phyloP scores from a whole-genome alignment of 2,329 filamentous ascomycete species.

The Neopestalotiopsis clavispora region DNA sequence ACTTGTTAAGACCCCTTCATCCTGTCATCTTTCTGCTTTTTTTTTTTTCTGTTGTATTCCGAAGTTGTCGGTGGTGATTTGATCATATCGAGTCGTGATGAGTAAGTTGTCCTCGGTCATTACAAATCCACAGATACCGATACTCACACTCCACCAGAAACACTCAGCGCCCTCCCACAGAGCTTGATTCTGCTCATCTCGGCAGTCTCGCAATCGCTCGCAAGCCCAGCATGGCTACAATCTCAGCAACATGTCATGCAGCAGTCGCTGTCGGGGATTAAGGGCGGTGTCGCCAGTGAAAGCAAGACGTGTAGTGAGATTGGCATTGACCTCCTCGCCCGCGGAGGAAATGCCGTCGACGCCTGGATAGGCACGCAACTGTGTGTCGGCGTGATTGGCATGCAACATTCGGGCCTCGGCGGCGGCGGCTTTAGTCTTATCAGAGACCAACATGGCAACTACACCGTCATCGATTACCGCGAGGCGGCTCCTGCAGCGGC shows the following conservation, averaged over 20 bases:
- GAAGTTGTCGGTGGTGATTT: background rate
- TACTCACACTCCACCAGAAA: background rate
- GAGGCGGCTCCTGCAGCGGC: slow-evolving; percentile 86
- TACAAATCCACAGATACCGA: background rate
- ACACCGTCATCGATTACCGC: slow-evolving; percentile 88
- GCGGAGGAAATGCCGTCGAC: slow-evolving; percentile 75
- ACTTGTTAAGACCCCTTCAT: background rate
- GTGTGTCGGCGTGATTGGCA: slow-evolving; percentile 76
- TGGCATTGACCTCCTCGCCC: slow-evolving; percentile 35
- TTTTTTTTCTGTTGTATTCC: background rate
- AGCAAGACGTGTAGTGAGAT: slow-evolving; percentile 38
- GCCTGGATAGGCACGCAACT: slow-evolving; percentile 75
- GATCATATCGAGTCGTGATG: background rate
- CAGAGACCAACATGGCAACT: slow-evolving; percentile 70
- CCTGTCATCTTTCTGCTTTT: too few relatives aligned
- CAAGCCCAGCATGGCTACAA: slow-evolving; percentile 25
- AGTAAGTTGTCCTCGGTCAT: background rate
- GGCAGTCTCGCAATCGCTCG: slow-evolving; percentile 16
- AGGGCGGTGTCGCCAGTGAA: slow-evolving; percentile 37
- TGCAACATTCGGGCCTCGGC: slow-evolving; percentile 84
- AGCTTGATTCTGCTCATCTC: background rate
- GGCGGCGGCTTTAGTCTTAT: slow-evolving; percentile 91
- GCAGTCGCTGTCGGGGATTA: slow-evolving; percentile 19
- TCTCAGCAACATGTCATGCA: slow-evolving; percentile 25
- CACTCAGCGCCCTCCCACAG: background rate